Evolutionary conservation across 345 rosid species (phyloP).

Genomic region (Abelmoschus esculentus): DNA sequence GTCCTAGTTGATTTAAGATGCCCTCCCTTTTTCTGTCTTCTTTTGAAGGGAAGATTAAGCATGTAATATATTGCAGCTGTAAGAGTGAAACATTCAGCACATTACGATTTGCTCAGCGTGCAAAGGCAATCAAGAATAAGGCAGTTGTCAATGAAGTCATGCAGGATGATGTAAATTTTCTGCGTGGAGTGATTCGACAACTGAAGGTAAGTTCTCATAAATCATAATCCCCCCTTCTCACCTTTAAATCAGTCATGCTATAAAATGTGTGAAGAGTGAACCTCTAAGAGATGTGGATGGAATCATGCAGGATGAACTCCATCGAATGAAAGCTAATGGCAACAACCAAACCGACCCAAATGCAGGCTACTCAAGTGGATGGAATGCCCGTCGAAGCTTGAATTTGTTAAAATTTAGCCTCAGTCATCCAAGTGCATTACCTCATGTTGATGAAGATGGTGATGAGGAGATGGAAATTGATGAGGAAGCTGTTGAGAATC

Average conservation of each 20-base stretch:
- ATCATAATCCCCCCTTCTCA: background rate
- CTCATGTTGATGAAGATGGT: slow-evolving; percentile 75
- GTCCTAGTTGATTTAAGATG: background rate
- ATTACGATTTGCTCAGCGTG: slow-evolving; percentile 94
- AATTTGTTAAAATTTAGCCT: slow-evolving; percentile 71
- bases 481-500: slow-evolving; percentile 87
- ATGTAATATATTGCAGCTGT: slow-evolving; percentile 56
- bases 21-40: background rate
- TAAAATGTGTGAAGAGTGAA: slow-evolving; percentile 3
- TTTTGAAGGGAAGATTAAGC: slow-evolving; percentile 12
- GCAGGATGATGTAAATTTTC: slow-evolving; percentile 84
- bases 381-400: slow-evolving; percentile 94
- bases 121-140: slow-evolving; percentile 89
- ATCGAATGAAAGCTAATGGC: slow-evolving; percentile 67
- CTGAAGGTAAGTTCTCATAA: slow-evolving; percentile 48
- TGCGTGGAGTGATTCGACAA: slow-evolving; percentile 86
- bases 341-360: slow-evolving; percentile 45
- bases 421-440: slow-evolving; percentile 54
- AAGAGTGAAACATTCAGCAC: slow-evolving; percentile 95
- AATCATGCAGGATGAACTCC: slow-evolving; percentile 73
- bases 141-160: slow-evolving; percentile 93
- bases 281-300: slow-evolving; percentile 10
- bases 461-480: slow-evolving; percentile 99
- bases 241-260: background rate
- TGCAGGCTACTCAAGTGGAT: slow-evolving; percentile 50